Evolutionary conservation across 345 rosid species (phyloP), one percentile per base, ranked within the genome.

Genomic region (Clarkia xantiana): DNA sequence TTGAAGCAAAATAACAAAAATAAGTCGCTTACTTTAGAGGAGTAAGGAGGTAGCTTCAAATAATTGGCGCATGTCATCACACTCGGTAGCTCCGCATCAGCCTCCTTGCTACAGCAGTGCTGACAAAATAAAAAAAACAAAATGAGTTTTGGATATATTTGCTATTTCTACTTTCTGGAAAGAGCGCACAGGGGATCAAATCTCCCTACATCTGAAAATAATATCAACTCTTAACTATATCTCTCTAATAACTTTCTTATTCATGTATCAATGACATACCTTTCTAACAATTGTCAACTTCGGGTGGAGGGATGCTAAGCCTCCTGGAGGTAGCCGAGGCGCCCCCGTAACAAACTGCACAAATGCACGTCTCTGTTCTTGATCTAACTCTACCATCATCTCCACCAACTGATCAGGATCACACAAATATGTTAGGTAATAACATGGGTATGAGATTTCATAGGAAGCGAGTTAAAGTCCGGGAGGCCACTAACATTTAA

Each of bases 51-150:
- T 53, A 90, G 73, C 78, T 90, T 90, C 61, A 90, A 77, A 59
- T 90, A 90, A 72, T 90, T 90, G 58, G 95, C 97, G 54, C 95
- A 86, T 38, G 97, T 90, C 97, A 86, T 90, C 70, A 90, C 97
- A 39, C 97, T 86, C 23, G 97, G 97, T 47, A 90, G 67, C 71
- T 86, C 97, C 1, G 67, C 67, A 62, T 90, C 91, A 1, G 72
- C 80, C 43, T 64, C 68, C 50, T 70, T 75, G 73, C 82, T 71
- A 47, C 80, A 77, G 50, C 80, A 77, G 41, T 76, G 84, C 97
- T 90, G 84, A 41, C 16, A 22, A 48, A 5, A 22, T 11, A 8
- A 23, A 22, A 10, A 6, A 22, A 40, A 53, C 36, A 16, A 7
- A 45, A 11, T 36, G 14, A 45, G 4, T 29, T 29, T 29, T 29